Evolutionary conservation across 129 eudicot genomes (phyloP), one percentile per base, ranked within the genome.

Genomic region (Kitagawia praeruptora): DNA sequence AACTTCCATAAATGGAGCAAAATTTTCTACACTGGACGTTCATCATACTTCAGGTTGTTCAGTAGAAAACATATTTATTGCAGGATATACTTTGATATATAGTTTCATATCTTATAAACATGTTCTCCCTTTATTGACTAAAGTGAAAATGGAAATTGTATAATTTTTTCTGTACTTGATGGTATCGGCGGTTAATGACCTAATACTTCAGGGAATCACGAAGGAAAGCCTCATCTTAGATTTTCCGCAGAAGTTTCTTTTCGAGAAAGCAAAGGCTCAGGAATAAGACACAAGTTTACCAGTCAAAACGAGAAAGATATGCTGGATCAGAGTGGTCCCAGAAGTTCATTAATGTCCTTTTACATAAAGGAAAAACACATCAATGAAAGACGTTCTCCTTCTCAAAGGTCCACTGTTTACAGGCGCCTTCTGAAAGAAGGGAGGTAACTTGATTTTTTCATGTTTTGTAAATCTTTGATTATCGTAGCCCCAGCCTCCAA

Each of bases 391-490:
- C 78, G 48, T 42, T 66, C 84, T 87, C 61, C 84, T 80, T 82
- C 91, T 75, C 83, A 82, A 54, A 86, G 89, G 77, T 83, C 88
- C 80, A 90, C 93, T 75, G 87, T 85, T 80, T 96, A 96, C 85
- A 79, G 88, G 73, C 90, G 87, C 45, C 84, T 89, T 71, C 82
- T 96, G 46, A 90, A 85, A 88, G 91, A 85, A 76, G 98, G 97
- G 69, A 92, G 99, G 98, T 96, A 89, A 87, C 16, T 49, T 21
- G 28, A 51, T 79, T 54, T 45, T 84, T 80, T 76, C 5, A 49
- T 40, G 64, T 27, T 48, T 21, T 70, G 44, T 51, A n/a, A 67
- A 45, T 4, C 44, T 49, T 40, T 8, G 72, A 18, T 25, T 0
- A 38, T 48, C 47, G 13, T n/a, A 66, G 27, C 80, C 40, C 70